phyloP scores from a whole-genome alignment of 2,329 filamentous ascomycete species.

The Aspergillus clavatus region DNA sequence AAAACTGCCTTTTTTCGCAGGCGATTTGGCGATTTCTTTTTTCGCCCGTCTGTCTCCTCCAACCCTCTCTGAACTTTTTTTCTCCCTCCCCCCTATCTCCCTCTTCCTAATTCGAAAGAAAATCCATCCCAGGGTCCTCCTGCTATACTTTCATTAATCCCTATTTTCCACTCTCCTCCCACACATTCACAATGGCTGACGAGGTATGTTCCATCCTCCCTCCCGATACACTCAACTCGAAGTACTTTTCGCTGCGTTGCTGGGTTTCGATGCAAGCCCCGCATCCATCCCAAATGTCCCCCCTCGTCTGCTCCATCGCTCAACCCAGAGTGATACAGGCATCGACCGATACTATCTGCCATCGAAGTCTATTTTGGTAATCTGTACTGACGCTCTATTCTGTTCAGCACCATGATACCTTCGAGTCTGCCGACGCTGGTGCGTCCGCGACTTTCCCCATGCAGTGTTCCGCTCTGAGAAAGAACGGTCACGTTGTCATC shows the following conservation, averaged over 20 bases:
- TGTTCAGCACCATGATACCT: slow-evolving; percentile 65
- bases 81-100: slow-evolving; percentile 17
- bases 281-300: slow-evolving; percentile 23
- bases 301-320: slow-evolving; percentile 2
- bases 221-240: slow-evolving; percentile 11
- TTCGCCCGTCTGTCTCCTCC: slow-evolving; percentile 19
- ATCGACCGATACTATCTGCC: not conserved
- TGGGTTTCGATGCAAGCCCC: slow-evolving; percentile 25
- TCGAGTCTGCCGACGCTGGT: slow-evolving; percentile 94
- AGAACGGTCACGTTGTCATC: slow-evolving; percentile 98
- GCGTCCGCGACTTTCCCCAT: slow-evolving; percentile 91
- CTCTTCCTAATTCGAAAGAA: slow-evolving; percentile 13
- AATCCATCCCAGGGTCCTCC: slow-evolving; percentile 4
- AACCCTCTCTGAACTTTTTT: slow-evolving; percentile 19
- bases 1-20: slow-evolving; percentile 26
- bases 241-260: slow-evolving; percentile 18
- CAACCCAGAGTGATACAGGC: slow-evolving; percentile 4
- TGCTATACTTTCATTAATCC: slow-evolving; percentile 14
- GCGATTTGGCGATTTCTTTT: slow-evolving; percentile 24
- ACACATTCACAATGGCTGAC: slow-evolving; percentile 57
- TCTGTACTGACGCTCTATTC: slow-evolving; percentile 16
- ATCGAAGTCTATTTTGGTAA: not conserved
- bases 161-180: slow-evolving; percentile 8
- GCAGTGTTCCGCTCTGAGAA: slow-evolving; percentile 99
- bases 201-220: slow-evolving; percentile 56